Percentiles rank a stretch among this genome's conserved stretches.
Evolutionary conservation across 2,329 filamentous ascomycete species (phyloP).

Genomic region (Phyllosticta citrichinensis): DNA sequence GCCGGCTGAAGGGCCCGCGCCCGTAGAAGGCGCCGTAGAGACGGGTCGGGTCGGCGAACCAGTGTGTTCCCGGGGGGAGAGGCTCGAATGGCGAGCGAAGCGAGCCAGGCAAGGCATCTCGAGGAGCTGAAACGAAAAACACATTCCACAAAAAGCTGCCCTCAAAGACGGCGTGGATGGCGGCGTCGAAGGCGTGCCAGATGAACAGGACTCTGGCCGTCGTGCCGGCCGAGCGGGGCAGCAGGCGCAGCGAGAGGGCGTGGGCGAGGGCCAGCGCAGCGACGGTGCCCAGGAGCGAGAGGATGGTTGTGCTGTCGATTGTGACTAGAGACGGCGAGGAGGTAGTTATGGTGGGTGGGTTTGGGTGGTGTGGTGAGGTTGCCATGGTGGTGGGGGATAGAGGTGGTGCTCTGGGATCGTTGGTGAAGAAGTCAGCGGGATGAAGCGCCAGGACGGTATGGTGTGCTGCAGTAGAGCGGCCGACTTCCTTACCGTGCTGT

Average conservation of each 20-base stretch:
- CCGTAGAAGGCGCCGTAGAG: constrained; percentile 52
- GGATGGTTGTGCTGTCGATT: constrained; percentile 41
- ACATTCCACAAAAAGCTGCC: constrained; percentile 88
- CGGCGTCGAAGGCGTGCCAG: constrained; percentile 88
- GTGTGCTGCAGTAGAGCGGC: too few species aligned
- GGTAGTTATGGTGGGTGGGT: constrained; percentile 40
- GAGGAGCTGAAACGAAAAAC: constrained; percentile 53
- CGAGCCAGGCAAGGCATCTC: constrained; percentile 14
- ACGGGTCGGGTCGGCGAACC: constrained; percentile 44
- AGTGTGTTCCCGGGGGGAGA: constrained; percentile 39
- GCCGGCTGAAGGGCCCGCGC: constrained; percentile 38
- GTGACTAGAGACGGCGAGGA: constrained; percentile 28
- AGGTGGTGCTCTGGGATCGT: too few species aligned
- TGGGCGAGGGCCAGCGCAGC: constrained; percentile 46
- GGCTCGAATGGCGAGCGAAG: constrained; percentile 22
- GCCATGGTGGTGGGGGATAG: constrained; percentile 1
- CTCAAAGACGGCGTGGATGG: constrained; percentile 87
- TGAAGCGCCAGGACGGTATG: too few species aligned
- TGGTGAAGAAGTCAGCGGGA: too few species aligned
- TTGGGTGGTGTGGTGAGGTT: constrained; percentile 47
- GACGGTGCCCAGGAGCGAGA: constrained; percentile 46
- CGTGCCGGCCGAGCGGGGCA: constrained; percentile 44
- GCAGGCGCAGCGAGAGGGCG: constrained; percentile 35
- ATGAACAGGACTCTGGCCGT: constrained; percentile 72
- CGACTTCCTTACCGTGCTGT: too few species aligned